phyloP scores from a whole-genome alignment of 768 basidiomycete genomes.

The Tricholoma sp. region DNA sequence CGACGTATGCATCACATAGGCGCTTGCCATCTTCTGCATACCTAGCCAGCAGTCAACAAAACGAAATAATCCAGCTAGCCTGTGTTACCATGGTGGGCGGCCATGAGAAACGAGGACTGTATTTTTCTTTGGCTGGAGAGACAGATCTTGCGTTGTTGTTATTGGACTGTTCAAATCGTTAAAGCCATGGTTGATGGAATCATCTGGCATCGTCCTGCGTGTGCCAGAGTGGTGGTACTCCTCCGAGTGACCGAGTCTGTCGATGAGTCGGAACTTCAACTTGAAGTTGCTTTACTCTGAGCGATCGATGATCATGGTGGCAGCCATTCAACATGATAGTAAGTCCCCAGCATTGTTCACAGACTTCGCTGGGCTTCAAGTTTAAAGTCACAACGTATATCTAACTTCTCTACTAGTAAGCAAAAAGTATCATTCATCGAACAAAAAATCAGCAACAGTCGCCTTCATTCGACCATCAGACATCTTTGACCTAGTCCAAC shows the following conservation, averaged over 20 bases:
- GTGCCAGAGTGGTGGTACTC: neutral
- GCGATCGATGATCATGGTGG: no score
- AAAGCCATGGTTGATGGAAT: conserved; percentile 12
- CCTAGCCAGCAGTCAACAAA: conserved; percentile 35
- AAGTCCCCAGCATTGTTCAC: no score
- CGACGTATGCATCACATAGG: conserved; percentile 73
- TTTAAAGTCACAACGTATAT: neutral
- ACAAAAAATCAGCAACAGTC: conserved; percentile 36
- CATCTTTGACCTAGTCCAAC: conserved; percentile 26
- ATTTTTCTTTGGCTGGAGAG: conserved; percentile 56
- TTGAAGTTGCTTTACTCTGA: no score
- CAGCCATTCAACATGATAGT: no score
- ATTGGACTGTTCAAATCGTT: conserved; percentile 5
- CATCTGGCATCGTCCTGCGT: conserved; percentile 16
- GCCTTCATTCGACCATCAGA: conserved; percentile 27
- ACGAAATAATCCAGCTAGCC: neutral
- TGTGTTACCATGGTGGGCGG: conserved; percentile 68
- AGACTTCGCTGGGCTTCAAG: neutral
- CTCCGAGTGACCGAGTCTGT: no score
- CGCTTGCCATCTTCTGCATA: conserved; percentile 72
- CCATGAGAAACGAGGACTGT: conserved; percentile 80
- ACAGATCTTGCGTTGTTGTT: conserved; percentile 16
- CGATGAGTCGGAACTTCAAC: no score
- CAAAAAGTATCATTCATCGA: conserved; percentile 21
- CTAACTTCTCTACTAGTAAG: neutral